These are phyloP conservation scores for Gnaphalium uliginosum DNA, from an alignment of 129 eudicot genomes.

Conservation along the genomic window DNA sequence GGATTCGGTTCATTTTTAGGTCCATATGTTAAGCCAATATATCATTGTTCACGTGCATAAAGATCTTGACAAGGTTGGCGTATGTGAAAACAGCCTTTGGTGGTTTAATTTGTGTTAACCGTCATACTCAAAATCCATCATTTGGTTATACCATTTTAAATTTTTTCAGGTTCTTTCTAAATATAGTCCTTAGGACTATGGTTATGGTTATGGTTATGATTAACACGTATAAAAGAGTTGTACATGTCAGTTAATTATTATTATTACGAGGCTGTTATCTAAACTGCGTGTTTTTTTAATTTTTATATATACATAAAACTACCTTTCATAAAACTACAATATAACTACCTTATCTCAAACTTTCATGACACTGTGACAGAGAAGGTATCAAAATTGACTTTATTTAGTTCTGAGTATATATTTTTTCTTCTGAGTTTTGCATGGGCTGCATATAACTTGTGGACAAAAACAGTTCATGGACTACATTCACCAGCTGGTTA, in stretches of 20 bases:
- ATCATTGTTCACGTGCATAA: neutral
- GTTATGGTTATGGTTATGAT: too few relatives aligned
- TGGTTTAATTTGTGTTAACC: too few relatives aligned
- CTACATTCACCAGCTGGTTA: constrained; percentile 40
- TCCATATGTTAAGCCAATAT: neutral
- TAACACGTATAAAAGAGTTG: too few relatives aligned
- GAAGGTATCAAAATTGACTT: constrained; percentile 22
- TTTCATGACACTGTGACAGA: neutral
- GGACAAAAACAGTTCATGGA: constrained; percentile 38
- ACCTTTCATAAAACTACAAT: too few relatives aligned
- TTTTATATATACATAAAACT: too few relatives aligned
- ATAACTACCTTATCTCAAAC: constrained; percentile 17
- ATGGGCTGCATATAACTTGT: constrained; percentile 28
- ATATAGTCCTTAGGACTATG: too few relatives aligned
- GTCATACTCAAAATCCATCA: too few relatives aligned
- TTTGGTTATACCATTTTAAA: too few relatives aligned
- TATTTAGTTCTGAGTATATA: neutral
- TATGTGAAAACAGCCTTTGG: neutral
- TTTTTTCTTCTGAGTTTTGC: neutral
- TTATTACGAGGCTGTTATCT: too few relatives aligned
- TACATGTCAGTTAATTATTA: too few relatives aligned
- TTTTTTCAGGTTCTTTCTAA: too few relatives aligned
- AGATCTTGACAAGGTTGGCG: neutral
- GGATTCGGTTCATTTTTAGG: neutral
- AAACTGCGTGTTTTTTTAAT: too few relatives aligned